A percentile compares a stretch with the other conserved stretches of the same genome.
phyloP scores from a whole-genome alignment of 495 filamentous ascomycete genomes.

The Aspergillus funiculosus region DNA sequence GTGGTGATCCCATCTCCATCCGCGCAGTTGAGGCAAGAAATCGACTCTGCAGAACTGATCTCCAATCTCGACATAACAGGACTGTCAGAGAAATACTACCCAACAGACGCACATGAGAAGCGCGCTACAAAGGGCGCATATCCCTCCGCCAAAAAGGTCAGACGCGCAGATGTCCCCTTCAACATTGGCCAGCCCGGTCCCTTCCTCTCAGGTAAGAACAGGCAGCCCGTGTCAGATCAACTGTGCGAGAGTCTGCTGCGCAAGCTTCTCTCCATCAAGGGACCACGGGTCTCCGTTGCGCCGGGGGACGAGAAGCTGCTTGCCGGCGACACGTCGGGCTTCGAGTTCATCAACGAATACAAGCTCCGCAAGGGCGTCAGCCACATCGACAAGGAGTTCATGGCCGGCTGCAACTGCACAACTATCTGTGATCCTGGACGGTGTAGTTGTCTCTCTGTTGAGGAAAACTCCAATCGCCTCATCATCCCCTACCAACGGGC shows the following conservation, averaged over 20 bases:
- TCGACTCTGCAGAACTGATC: constrained; percentile 11
- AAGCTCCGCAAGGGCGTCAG: constrained; percentile 33
- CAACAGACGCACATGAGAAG: constrained; percentile 20
- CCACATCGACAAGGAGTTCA: constrained; percentile 31
- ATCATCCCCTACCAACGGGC: constrained; percentile 35
- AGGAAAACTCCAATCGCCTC: constrained; percentile 30
- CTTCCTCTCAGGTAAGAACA: constrained; percentile 9
- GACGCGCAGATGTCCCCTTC: constrained; percentile 12
- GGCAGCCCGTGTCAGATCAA: constrained; percentile 1
- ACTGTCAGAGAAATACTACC: constrained; percentile 22
- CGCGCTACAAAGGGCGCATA: constrained; percentile 21
- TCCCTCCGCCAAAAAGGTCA: constrained; percentile 18
- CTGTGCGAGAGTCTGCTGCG: constrained; percentile 19
- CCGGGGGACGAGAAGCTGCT: constrained; percentile 21
- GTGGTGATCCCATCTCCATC: constrained; percentile 29
- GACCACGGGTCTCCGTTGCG: constrained; percentile 25
- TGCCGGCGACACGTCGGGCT: constrained; percentile 26
- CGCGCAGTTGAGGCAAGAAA: constrained; percentile 12
- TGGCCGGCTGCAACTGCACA: constrained; percentile 37
- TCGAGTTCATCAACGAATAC: constrained; percentile 42
- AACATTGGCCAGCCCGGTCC: constrained; percentile 8
- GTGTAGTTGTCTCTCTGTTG: constrained; percentile 36
- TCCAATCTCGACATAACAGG: constrained; percentile 9
- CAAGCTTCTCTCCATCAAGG: constrained; percentile 25
- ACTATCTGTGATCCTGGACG: constrained; percentile 26